Base-by-base conservation (phyloP, 306 rosid genomes). In the Argentina anserina region DNA sequence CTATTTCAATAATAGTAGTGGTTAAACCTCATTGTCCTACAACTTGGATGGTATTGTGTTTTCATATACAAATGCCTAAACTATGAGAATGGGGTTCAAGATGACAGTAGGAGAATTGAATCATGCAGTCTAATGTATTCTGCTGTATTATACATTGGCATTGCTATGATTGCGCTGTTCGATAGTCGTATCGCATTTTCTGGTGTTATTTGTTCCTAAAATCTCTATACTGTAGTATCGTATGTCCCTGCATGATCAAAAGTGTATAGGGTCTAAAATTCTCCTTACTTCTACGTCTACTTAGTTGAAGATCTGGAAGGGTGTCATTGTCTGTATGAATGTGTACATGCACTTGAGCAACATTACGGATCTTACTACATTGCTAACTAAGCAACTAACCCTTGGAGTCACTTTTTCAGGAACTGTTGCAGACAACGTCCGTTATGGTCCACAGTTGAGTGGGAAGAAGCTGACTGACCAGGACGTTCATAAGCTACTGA, bases 381-480 rank as follows among this genome's bases (percentile, higher is more conserved):
- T 20, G 21, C 31, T 7, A n/a, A 33, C 49, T 13, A 40, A 65
- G 52, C 28, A 37, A 31, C n/a, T n/a, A n/a, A n/a, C n/a, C n/a
- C n/a, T n/a, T 33, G 49, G 41, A 0, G 3, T 18, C 15, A 20
- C 46, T 29, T 28, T 12, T 56, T 74, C 87, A 92, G 98, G 96
- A 68, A 87, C 97, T 7, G 95, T 89, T 33, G 98, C 91, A 3
- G 95, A 89, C 34, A 94, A 94, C 34, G 80, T 94, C 58, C 76
- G 95, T 33, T 94, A 91, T 70, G 98, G 98, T 28, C 97, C 98
- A 7, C 87, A 84, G 21, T 78, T 94, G 18, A 84, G 65, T 50
- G 97, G 98, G 21, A 76, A 78, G 75, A 88, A 79, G 73, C 81
- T 94, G 33, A 78, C 47, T 14, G 96, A 89, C 40, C 86, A 85